Base-by-base conservation (phyloP, 768 basidiomycete genomes). In the Leccinum disarticulatum region DNA sequence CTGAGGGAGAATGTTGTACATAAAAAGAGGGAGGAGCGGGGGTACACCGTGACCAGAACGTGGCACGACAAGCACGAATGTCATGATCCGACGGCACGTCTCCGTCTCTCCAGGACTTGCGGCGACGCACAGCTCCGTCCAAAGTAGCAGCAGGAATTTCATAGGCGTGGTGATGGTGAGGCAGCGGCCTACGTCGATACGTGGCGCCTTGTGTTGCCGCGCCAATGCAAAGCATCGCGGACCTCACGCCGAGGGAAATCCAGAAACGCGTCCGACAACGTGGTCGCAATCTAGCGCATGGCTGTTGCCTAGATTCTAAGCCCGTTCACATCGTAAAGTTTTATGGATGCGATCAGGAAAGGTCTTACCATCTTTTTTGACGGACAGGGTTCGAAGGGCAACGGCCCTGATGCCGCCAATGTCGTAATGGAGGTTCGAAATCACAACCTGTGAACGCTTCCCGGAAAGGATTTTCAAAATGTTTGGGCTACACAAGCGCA, bases 21-120 rank as follows among this genome's bases (percentile, higher is more conserved):
- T 67, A 70, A 92, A 93, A 30, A 90, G 80, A 0, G 90, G 90
- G 22, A 93, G 77, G 6, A 93, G 78, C 2, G 90, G 89, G 1
- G 87, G 85, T 4, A 74, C 72, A 10, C 72, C 22, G 22, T 22
- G 22, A 22, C 22, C 73, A 9, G 81, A 70, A 25, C 83, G 83
- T 46, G 90, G 89, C 61, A 78, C 83, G 30, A 85, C 82, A 41
- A 93, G 78, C 41, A 86, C 80, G 70, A 86, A 90, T 1, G 87
- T 87, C 51, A 84, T 83, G 28, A 92, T 74, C 46, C 88, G 81
- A 55, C 84, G 79, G 68, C 83, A 83, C 17, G 78, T 79, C 59
- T 91, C 89, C 47, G 82, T 77, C 59, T 86, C 85, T 33, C 85
- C 84, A 8, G 82, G 76, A 61, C 74, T 81, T 19, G 85, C 82